Conservation (phyloP, 176 grass and related monocot species). For the Ananas comosus region DNA sequence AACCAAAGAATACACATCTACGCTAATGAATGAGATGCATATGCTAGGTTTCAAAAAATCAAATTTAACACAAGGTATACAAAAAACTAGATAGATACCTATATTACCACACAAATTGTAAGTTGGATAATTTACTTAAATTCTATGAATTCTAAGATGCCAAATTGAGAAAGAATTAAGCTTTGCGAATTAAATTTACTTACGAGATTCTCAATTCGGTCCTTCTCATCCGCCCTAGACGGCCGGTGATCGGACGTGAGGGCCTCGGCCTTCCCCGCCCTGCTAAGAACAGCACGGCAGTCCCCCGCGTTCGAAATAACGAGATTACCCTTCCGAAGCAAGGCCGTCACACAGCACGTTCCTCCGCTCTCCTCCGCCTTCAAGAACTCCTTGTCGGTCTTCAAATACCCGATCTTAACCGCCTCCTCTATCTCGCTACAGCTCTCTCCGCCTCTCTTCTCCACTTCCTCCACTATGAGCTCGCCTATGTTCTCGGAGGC, state of each 20-base stretch:
- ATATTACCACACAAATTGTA: no score
- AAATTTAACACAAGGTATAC: no score
- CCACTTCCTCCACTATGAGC: conserved; percentile 47
- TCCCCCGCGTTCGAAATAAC: conserved; percentile 83
- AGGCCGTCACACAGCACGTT: conserved; percentile 75
- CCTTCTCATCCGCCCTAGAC: conserved; percentile 58
- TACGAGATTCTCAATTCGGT: conserved; percentile 81
- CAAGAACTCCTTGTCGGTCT: conserved; percentile 67
- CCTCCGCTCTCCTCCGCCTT: conserved; percentile 65
- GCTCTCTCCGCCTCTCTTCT: conserved; percentile 11
- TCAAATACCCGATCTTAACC: conserved; percentile 53
- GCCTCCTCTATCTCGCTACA: conserved; percentile 35
- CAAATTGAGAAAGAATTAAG: not conserved
- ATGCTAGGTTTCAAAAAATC: no score
- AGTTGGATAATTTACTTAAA: no score
- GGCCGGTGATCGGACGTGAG: conserved; percentile 80
- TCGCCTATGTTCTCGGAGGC: conserved; percentile 66
- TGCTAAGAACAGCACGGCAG: conserved; percentile 79
- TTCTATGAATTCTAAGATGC: not conserved
- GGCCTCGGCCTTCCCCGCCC: conserved; percentile 59
- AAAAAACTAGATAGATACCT: no score
- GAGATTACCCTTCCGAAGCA: conserved; percentile 50
- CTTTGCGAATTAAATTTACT: not conserved
- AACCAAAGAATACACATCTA: no score
- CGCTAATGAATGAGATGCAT: no score